Conservation (phyloP, 1,284 basidiomycete genomes). For the Microbotryomycetes sp. region DNA sequence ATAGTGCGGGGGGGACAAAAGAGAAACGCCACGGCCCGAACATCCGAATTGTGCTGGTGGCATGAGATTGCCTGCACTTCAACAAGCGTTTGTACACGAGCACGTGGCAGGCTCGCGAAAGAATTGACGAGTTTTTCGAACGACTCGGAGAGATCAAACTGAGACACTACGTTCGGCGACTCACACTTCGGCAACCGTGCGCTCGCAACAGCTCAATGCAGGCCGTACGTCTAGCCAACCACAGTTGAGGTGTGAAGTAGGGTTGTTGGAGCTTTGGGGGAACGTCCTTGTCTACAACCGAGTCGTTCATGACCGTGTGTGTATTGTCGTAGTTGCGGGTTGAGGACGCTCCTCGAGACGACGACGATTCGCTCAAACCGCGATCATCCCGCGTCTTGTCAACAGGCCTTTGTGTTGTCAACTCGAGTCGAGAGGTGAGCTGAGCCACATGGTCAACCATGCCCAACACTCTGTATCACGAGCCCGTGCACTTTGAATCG, state of each 20-base stretch:
- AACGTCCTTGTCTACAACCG: not conserved
- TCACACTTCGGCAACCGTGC: slow-evolving; percentile 55
- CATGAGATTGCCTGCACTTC: not conserved
- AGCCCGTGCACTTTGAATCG: no score
- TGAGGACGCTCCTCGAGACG: not conserved
- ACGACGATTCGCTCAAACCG: no score
- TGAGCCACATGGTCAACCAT: no score
- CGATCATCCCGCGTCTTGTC: no score
- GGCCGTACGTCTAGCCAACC: slow-evolving; percentile 63
- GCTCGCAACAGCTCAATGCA: slow-evolving; percentile 57
- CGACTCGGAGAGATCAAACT: no score
- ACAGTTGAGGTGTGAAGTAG: slow-evolving; percentile 61
- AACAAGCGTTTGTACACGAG: not conserved
- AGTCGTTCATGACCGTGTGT: not conserved
- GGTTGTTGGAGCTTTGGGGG: slow-evolving; percentile 10
- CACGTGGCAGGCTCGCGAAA: not conserved
- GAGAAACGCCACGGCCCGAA: slow-evolving; percentile 11
- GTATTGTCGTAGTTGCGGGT: not conserved
- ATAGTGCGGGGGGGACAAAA: not conserved
- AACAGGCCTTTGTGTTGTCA: no score
- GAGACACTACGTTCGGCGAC: slow-evolving; percentile 31
- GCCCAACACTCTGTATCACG: no score
- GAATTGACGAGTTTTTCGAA: not conserved
- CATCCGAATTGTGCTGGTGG: not conserved
- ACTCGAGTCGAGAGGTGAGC: no score